Percentiles rank a stretch among this genome's conserved stretches.
phyloP scores from a whole-genome alignment of 441 rosid species.

The Populus tomentosa region DNA sequence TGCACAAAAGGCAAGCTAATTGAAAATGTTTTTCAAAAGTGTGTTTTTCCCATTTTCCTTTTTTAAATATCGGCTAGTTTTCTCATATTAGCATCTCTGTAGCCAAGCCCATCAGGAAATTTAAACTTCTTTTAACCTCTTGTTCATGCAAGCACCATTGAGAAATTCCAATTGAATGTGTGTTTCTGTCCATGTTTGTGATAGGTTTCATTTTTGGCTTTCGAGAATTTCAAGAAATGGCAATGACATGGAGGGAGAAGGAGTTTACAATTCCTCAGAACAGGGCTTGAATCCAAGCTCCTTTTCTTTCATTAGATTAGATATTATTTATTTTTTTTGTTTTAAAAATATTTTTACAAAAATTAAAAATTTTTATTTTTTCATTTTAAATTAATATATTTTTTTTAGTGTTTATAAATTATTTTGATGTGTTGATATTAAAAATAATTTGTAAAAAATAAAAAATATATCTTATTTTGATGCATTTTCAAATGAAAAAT shows the following conservation, averaged over 20 bases:
- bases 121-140: not conserved
- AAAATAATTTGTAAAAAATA: too few relatives aligned
- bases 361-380: too few relatives aligned
- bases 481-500: too few relatives aligned
- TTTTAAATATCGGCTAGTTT: too few relatives aligned
- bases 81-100: too few relatives aligned
- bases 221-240: not conserved
- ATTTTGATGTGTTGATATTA: rapidly evolving
- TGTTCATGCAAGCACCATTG: not conserved
- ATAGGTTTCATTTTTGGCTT: not conserved
- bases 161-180: not conserved
- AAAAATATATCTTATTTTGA: too few relatives aligned
- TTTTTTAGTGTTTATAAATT: too few relatives aligned
- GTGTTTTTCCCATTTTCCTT: not conserved
- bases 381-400: too few relatives aligned
- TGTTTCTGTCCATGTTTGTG: not conserved
- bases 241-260: not conserved
- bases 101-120: not conserved
- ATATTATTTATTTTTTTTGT: too few relatives aligned
- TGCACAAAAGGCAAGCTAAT: not conserved
- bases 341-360: too few relatives aligned
- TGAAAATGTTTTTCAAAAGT: not conserved
- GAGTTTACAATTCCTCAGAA: not conserved
- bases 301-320: rapidly evolving
- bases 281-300: too few relatives aligned